Conservation (phyloP, 164 flowering plant species). For the Chloranthus sessilifolius region DNA sequence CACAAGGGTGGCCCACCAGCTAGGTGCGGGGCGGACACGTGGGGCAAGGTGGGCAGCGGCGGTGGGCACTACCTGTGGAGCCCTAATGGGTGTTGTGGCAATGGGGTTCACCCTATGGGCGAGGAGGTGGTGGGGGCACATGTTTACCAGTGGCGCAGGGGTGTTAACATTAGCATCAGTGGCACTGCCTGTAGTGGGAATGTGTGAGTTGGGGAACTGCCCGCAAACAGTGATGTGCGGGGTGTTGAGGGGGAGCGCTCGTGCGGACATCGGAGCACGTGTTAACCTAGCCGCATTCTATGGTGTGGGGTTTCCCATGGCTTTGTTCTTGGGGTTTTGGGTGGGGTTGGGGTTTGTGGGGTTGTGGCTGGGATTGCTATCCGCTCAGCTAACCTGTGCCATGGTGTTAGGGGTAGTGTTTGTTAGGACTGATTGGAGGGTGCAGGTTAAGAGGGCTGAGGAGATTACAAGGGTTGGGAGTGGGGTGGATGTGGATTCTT, state of each 20-base stretch:
- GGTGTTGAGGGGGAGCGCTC: slow-evolving; percentile 18
- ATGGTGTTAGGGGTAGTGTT: slow-evolving; percentile 9
- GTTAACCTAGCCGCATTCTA: slow-evolving; percentile 15
- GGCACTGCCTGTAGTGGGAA: slow-evolving; percentile 20
- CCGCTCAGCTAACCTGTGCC: slow-evolving; percentile 15
- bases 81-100: slow-evolving; percentile 7
- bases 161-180: slow-evolving; percentile 10
- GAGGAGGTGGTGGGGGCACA: slow-evolving; percentile 14
- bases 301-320: slow-evolving; percentile 18
- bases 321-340: slow-evolving; percentile 15
- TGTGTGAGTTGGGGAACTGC: slow-evolving; percentile 25
- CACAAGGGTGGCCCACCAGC: slow-evolving; percentile 16
- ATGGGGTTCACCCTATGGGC: slow-evolving; percentile 15
- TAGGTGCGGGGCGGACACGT: slow-evolving; percentile 4
- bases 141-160: slow-evolving; percentile 13
- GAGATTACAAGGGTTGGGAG: slow-evolving; percentile 4
- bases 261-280: slow-evolving; percentile 17
- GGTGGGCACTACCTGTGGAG: slow-evolving; percentile 6
- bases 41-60: slow-evolving; percentile 1
- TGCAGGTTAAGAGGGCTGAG: slow-evolving; percentile 11
- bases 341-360: slow-evolving; percentile 17
- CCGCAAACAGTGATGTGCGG: slow-evolving; percentile 25
- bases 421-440: slow-evolving; percentile 10
- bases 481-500: background rate
- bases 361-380: slow-evolving; percentile 20